Conservation (phyloP, 2,329 filamentous ascomycete species). For the Colletotrichum endophyticum region DNA sequence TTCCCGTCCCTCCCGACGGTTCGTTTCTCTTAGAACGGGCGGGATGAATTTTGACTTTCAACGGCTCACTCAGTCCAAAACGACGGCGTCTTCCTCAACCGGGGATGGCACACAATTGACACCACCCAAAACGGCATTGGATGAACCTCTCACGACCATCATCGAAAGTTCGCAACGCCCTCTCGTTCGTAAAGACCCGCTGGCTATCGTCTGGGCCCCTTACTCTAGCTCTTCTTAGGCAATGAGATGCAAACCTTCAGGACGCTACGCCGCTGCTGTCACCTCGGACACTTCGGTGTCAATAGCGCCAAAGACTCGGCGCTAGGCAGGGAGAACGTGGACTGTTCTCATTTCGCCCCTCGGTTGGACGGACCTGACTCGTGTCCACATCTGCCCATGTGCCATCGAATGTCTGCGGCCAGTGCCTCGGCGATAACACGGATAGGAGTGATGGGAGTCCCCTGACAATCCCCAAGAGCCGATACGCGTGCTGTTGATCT, state of each 20-base stretch:
- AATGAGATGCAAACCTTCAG: background rate
- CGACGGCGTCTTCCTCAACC: background rate
- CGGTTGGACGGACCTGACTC: background rate
- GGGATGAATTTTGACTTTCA: background rate
- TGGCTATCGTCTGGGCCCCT: background rate
- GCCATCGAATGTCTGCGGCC: background rate
- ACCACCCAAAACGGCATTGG: background rate
- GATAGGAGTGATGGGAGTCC: background rate
- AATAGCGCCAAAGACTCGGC: background rate
- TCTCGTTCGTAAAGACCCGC: background rate
- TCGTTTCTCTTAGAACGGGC: background rate
- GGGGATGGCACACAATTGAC: background rate
- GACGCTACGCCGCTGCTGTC: background rate
- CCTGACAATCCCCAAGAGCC: background rate
- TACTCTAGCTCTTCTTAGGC: background rate
- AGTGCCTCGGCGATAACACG: conserved; percentile 2
- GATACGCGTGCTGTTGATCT: background rate
- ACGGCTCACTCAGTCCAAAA: conserved; percentile 1
- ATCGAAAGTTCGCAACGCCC: background rate
- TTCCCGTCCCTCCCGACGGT: conserved; percentile 5
- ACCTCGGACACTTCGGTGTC: background rate
- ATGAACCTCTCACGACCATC: background rate
- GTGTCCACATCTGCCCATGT: background rate
- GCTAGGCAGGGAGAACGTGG: background rate
- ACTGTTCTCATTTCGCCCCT: background rate